Evolutionary conservation across 2,329 filamentous ascomycete species (phyloP).

Genomic region (Colletotrichum tamarilloi): DNA sequence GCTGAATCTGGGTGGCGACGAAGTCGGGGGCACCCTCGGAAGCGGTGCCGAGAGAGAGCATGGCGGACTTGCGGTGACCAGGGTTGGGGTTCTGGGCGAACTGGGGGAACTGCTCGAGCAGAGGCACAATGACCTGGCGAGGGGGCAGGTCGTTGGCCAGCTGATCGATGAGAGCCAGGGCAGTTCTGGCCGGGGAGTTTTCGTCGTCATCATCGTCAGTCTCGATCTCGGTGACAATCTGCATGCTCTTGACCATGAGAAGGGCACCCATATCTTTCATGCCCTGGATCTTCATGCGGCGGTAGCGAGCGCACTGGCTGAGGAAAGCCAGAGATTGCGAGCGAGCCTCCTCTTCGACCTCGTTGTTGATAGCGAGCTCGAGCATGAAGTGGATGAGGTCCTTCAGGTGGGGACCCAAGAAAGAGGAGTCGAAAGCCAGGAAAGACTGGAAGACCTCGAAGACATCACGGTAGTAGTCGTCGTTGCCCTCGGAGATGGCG

Average conservation of each 20-base stretch:
- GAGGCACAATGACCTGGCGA: slow-evolving; percentile 91
- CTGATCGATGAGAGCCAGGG: slow-evolving; percentile 88
- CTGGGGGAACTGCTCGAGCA: slow-evolving; percentile 85
- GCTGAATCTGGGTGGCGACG: slow-evolving; percentile 89
- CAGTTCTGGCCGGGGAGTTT: slow-evolving; percentile 84
- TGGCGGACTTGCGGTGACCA: slow-evolving; percentile 87
- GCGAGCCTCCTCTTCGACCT: slow-evolving; percentile 85
- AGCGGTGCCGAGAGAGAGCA: slow-evolving; percentile 91
- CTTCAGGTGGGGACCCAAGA: slow-evolving; percentile 87
- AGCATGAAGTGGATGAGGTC: slow-evolving; percentile 96
- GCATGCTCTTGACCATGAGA: slow-evolving; percentile 87
- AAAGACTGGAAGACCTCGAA: slow-evolving; percentile 98
- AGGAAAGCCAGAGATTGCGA: slow-evolving; percentile 94
- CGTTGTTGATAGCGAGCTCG: slow-evolving; percentile 80
- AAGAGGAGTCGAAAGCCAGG: slow-evolving; percentile 86
- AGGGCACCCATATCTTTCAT: slow-evolving; percentile 86
- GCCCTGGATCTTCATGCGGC: slow-evolving; percentile 94
- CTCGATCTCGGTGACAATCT: slow-evolving; percentile 90
- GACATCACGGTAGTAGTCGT: slow-evolving; percentile 88
- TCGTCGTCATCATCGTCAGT: slow-evolving; percentile 80
- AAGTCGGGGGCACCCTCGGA: slow-evolving; percentile 98
- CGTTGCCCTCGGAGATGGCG: slow-evolving; percentile 81
- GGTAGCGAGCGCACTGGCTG: slow-evolving; percentile 90
- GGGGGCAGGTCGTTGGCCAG: slow-evolving; percentile 90
- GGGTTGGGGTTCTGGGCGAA: slow-evolving; percentile 82